These are phyloP conservation scores for Mortierella sp. DNA, from an alignment of 371 early-diverging fungal genomes.

Conservation along the genomic window DNA sequence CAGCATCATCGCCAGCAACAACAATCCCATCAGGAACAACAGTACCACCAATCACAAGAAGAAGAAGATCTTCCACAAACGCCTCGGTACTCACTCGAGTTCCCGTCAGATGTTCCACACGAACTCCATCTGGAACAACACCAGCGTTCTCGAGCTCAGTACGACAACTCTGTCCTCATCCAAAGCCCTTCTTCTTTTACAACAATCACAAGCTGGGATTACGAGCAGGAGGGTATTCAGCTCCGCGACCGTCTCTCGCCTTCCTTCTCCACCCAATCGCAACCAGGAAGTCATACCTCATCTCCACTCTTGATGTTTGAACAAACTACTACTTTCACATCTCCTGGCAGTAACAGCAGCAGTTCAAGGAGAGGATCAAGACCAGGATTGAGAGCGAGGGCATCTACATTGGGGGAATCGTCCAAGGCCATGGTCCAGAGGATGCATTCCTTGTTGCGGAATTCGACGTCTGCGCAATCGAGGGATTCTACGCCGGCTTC, in stretches of 20 bases:
- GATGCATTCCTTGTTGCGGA: conserved; percentile 24
- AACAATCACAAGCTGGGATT: background rate
- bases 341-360: too few species aligned
- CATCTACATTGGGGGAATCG: conserved; percentile 45
- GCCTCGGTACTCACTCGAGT: conserved; percentile 52
- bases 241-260: background rate
- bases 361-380: background rate
- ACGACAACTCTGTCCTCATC: background rate
- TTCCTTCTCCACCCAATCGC: conserved; percentile 3
- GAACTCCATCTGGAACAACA: conserved; percentile 35
- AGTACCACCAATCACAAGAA: background rate
- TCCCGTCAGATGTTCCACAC: conserved; percentile 46
- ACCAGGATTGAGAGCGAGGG: conserved; percentile 19
- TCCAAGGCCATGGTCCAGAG: conserved; percentile 37
- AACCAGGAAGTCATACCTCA: background rate
- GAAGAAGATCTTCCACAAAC: conserved; percentile 18
- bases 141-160: conserved; percentile 29
- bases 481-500: background rate
- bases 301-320: conserved; percentile 3
- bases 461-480: background rate
- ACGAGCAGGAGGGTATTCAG: background rate
- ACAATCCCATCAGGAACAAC: background rate
- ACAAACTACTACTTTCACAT: background rate
- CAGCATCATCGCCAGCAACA: conserved; percentile 5
- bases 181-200: background rate